Evolutionary conservation across 2,329 filamentous ascomycete species (phyloP).

Genomic region (Colletotrichum sidae): DNA sequence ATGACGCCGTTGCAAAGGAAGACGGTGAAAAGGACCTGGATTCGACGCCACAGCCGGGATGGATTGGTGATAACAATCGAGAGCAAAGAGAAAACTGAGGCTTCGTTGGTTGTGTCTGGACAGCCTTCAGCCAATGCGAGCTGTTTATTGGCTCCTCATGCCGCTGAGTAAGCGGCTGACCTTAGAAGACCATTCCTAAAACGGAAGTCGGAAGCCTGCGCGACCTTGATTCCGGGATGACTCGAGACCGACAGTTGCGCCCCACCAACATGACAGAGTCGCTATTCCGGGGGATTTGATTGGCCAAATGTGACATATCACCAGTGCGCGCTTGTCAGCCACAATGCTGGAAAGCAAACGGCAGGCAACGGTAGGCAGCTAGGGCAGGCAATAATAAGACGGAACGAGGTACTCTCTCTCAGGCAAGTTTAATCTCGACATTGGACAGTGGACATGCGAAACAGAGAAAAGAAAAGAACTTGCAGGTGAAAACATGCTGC

Average conservation of each 20-base stretch:
- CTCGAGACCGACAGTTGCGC: constrained; percentile 6
- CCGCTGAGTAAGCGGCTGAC: not conserved
- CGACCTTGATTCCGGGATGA: constrained; percentile 23
- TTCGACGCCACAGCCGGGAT: not conserved
- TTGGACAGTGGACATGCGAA: no score
- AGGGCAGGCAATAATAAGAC: no score
- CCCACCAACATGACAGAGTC: constrained; percentile 24
- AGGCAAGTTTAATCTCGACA: no score
- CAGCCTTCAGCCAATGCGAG: not conserved
- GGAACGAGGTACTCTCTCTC: not conserved
- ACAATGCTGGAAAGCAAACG: not conserved
- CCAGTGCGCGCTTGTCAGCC: no score
- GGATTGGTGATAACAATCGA: not conserved
- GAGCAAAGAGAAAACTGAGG: no score
- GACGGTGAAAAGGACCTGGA: not conserved
- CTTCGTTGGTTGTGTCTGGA: not conserved
- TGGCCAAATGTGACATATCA: constrained; percentile 1
- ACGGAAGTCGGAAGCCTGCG: not conserved
- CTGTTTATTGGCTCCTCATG: not conserved
- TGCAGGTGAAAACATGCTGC: no score
- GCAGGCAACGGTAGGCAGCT: not conserved
- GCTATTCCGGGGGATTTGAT: not conserved
- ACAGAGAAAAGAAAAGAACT: no score
- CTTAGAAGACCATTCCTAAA: not conserved
- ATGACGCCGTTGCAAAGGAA: no score